These are phyloP conservation scores for Helotiales sp. DNA, from an alignment of 2,329 filamentous ascomycete species.

Conservation along the genomic window DNA sequence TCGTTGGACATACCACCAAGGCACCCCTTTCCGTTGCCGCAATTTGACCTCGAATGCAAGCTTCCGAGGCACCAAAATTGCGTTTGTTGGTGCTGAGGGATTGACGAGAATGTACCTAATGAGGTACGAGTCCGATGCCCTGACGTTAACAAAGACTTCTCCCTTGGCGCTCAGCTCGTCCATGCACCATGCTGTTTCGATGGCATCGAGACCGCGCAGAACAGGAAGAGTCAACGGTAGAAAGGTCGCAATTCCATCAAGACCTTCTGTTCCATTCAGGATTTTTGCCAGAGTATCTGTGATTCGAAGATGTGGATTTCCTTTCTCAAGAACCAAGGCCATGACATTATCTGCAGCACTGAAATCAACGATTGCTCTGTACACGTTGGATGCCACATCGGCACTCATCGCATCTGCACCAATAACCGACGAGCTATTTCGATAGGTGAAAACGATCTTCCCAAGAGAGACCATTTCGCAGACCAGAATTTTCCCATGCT, in stretches of 20 bases:
- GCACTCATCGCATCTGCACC: conserved; percentile 29
- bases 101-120: conserved; percentile 56
- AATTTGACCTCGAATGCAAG: conserved; percentile 60
- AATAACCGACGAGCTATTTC: conserved; percentile 36
- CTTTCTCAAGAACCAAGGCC: conserved; percentile 61
- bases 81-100: conserved; percentile 28
- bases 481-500: conserved; percentile 58
- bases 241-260: conserved; percentile 59
- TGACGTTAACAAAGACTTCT: conserved; percentile 57
- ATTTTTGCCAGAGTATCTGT: conserved; percentile 61
- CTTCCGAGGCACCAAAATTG: conserved; percentile 42
- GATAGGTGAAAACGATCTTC: conserved; percentile 73
- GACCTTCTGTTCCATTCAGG: conserved; percentile 56
- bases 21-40: conserved; percentile 52
- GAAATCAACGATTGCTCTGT: conserved; percentile 65
- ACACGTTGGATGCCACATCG: conserved; percentile 37
- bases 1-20: conserved; percentile 43
- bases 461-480: conserved; percentile 65
- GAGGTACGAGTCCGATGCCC: conserved; percentile 61
- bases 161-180: conserved; percentile 47
- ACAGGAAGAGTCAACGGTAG: conserved; percentile 67
- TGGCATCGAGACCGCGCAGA: conserved; percentile 62
- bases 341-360: conserved; percentile 53
- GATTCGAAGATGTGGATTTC: conserved; percentile 71
- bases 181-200: conserved; percentile 60